These are phyloP conservation scores for Colletotrichum paranaense DNA, from an alignment of 2,329 filamentous ascomycete genomes.

Conservation along the genomic window DNA sequence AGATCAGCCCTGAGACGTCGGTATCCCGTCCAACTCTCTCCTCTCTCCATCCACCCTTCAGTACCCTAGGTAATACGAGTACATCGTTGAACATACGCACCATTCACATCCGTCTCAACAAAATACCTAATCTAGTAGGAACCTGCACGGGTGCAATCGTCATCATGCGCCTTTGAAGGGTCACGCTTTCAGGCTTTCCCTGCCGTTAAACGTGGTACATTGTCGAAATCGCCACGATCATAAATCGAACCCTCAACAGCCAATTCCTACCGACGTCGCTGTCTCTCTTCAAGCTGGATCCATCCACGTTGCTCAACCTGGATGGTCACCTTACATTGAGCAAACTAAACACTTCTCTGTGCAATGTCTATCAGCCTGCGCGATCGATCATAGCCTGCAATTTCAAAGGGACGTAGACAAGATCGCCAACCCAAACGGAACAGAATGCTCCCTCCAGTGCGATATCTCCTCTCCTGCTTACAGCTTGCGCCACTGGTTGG, in stretches of 20 bases:
- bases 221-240: slow-evolving; percentile 4
- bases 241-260: not conserved
- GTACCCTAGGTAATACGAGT: not conserved
- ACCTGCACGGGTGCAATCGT: slow-evolving; percentile 8
- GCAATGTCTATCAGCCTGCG: slow-evolving; percentile 20
- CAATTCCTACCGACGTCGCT: not conserved
- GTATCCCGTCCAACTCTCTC: slow-evolving; percentile 20
- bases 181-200: slow-evolving; percentile 13
- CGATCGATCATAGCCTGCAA: slow-evolving; percentile 7
- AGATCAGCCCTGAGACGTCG: slow-evolving; percentile 34
- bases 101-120: not conserved
- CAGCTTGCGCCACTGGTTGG: slow-evolving; percentile 20
- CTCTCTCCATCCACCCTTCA: not conserved
- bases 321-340: not conserved
- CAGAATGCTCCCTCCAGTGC: not conserved
- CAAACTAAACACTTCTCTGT: not conserved
- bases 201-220: slow-evolving; percentile 11
- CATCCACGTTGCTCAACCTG: not conserved
- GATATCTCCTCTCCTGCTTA: slow-evolving; percentile 1
- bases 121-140: not conserved
- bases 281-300: not conserved
- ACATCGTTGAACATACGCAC: not conserved
- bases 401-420: not conserved
- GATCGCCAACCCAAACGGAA: not conserved
- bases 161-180: slow-evolving; percentile 28